A percentile compares a stretch with the other conserved stretches of the same genome.
Evolutionary conservation across 2,329 filamentous ascomycete species (phyloP).

Genomic region (Calonectria hongkongensis): DNA sequence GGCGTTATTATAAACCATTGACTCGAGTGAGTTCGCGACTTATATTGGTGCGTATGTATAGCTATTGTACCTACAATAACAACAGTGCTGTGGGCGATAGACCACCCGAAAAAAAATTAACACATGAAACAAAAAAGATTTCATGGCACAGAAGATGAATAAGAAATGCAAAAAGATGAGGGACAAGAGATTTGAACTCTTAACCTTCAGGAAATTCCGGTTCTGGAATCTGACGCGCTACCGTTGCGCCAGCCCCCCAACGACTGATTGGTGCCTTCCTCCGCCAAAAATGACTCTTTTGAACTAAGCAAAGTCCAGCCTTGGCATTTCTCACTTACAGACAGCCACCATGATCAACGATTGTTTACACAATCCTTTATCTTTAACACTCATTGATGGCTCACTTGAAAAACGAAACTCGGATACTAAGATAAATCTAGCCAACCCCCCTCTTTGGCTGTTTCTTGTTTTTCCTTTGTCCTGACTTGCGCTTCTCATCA

Average conservation of each 20-base stretch:
- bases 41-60: neutral
- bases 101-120: neutral
- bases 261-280: neutral
- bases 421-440: too few relatives aligned
- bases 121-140: neutral
- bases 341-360: too few relatives aligned
- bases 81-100: too few relatives aligned
- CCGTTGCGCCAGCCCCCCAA: conserved; percentile 30
- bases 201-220: conserved; percentile 28
- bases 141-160: neutral
- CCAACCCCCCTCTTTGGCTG: too few relatives aligned
- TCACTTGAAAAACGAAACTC: too few relatives aligned
- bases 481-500: too few relatives aligned
- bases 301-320: neutral
- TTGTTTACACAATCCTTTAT: too few relatives aligned
- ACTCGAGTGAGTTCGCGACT: neutral
- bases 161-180: conserved; percentile 10
- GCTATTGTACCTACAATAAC: too few relatives aligned
- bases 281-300: neutral
- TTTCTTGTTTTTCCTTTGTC: too few relatives aligned
- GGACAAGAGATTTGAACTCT: conserved; percentile 32
- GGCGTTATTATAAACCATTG: neutral
- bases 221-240: conserved; percentile 32
- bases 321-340: neutral
- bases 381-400: too few relatives aligned